Evolutionary conservation across 805 yeast genomes (phyloP), one percentile per base, ranked within the genome.

Genomic region (Saccharomyces mikatae): DNA sequence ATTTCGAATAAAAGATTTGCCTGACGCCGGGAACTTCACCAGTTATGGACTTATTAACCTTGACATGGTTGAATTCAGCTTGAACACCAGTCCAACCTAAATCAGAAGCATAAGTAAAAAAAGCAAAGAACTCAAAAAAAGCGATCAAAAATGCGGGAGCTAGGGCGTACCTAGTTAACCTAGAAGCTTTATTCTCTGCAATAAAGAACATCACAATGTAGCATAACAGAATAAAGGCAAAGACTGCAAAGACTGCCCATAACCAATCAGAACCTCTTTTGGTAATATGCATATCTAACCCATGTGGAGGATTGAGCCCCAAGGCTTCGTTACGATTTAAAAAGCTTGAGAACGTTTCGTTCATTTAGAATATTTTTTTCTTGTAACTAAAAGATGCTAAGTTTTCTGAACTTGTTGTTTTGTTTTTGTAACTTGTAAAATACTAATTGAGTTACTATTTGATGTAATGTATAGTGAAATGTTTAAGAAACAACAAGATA

Each of bases 241-340:
- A 62, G 6, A 63, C 21, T 4, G 79, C 66, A 62, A 83, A 82
- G 13, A 72, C 83, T 1, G 87, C 78, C 87, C 87, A 83, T 59
- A 79, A 73, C 87, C 86, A 83, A 65, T 80, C 80, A 8, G 86
- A 81, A 65, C 89, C 87, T 61, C 78, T 80, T 13, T 64, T 57
- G 11, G 86, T 82, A 32, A 83, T 56, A 53, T 76, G 77, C 63
- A 81, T 76, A 58, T 80, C 85, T 51, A 76, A 68, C 21, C 66
- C 69, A 5, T 71, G 57, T 49, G 76, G 70, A 8, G 79, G 78
- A 60, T 81, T 81, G 52, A 76, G 60, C 6, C 59, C 53, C 21
- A 78, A 62, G 10, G 78, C 81, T 46, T 74, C 63, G 58, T 76
- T 76, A 13, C 67, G 44, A 17, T 36, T 36, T 36, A 36, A 36